Evolutionary conservation across 129 eudicot genomes (phyloP).

Genomic region (Pseudognaphalium luteoalbum): DNA sequence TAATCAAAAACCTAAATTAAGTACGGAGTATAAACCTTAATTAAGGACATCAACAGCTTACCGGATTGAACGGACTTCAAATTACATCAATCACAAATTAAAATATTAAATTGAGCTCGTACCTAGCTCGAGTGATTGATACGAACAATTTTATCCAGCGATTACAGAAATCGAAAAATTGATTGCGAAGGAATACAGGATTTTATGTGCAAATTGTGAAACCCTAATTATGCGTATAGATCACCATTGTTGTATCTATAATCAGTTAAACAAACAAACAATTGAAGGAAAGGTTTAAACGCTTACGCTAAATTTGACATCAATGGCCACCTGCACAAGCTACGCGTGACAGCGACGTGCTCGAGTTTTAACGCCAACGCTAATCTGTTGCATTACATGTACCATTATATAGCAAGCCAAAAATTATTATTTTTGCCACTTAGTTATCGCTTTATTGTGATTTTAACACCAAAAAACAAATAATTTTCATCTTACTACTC

Average conservation of each 20-base stretch:
- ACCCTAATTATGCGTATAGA: slow-evolving; percentile 29
- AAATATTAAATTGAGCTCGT: not conserved
- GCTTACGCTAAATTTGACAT: slow-evolving; percentile 30
- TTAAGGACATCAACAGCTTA: slow-evolving; percentile 5
- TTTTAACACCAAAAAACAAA: too few relatives aligned
- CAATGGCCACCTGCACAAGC: slow-evolving; percentile 30
- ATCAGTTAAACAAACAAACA: slow-evolving; percentile 17
- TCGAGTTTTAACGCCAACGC: slow-evolving; percentile 21
- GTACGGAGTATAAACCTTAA: not conserved
- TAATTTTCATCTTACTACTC: too few relatives aligned
- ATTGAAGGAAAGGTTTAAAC: slow-evolving; percentile 23
- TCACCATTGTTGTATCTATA: slow-evolving; percentile 22
- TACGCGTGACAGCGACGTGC: slow-evolving; percentile 35
- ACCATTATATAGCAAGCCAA: too few relatives aligned
- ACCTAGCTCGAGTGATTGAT: not conserved
- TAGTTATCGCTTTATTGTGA: too few relatives aligned
- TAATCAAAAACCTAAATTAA: not conserved
- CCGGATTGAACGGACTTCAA: slow-evolving; percentile 21
- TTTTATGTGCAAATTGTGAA: slow-evolving; percentile 18
- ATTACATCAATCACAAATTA: slow-evolving; percentile 28
- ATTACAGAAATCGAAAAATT: not conserved
- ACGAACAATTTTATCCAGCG: not conserved
- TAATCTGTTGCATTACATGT: not conserved
- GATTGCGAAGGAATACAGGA: not conserved
- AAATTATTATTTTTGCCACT: too few relatives aligned